Base-by-base conservation (phyloP, 1,284 basidiomycete genomes). In the Malassezia globosa region DNA sequence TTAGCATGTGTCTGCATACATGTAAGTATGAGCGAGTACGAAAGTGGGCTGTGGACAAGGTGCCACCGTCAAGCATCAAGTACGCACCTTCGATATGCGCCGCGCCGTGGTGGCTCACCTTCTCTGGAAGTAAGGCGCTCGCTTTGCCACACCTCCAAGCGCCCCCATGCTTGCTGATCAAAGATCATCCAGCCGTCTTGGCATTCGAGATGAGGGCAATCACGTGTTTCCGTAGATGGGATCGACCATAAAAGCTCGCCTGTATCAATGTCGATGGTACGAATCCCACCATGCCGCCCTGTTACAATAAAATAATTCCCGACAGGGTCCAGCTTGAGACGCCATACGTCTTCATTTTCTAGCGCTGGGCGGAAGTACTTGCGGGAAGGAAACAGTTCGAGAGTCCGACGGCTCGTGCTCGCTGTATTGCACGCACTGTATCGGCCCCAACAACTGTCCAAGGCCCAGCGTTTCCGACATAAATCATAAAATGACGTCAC, bases 101-200 rank as follows among this genome's bases (percentile, higher is more conserved):
- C 63, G 11, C 62, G 57, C 19, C 58, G 47, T 5, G 57, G 53
- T 7, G 42, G 33, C n/a, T n/a, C n/a, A n/a, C n/a, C n/a, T n/a
- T n/a, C n/a, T n/a, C n/a, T n/a, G n/a, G n/a, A n/a, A n/a, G n/a
- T n/a, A n/a, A n/a, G 51, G 7, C 55, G 48, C 41, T 57, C 61
- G 40, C 54, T 58, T 11, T 58, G 57, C 62, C 61, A 64, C 2
- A 66, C 58, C 44, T 62, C 61, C 42, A 66, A 61, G 43, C 59
- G 51, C 7, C 58, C 60, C 8, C 42, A 48, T 7, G 10, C 16
- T 11, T 6, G 44, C 54, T 58, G 49, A 42, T 65, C 59, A 48
- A 63, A 65, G 27, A 65, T 51, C 45, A 66, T 54, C 49, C 51
- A 63, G 37, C 64, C 64, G 8, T 55, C 34, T 4, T 55, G 55